These are phyloP conservation scores for Ploettnerulaceae sp. DNA, from an alignment of 2,329 filamentous ascomycete genomes.

Conservation along the genomic window DNA sequence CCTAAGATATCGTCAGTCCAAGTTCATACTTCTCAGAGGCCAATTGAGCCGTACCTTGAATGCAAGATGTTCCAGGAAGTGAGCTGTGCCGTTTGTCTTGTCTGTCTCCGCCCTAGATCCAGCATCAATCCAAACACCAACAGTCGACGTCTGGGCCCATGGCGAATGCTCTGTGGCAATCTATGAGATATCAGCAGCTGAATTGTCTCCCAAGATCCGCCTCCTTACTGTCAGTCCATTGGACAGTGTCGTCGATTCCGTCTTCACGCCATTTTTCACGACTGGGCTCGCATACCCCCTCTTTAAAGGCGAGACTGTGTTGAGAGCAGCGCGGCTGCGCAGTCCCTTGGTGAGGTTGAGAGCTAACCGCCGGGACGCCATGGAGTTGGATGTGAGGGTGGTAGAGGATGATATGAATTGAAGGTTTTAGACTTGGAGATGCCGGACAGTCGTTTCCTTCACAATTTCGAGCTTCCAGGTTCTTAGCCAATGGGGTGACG, in stretches of 20 bases:
- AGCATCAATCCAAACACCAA: conserved; percentile 99
- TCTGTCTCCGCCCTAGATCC: conserved; percentile 96
- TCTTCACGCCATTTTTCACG: conserved; percentile 63
- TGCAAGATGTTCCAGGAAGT: conserved; percentile 99
- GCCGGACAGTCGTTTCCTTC: conserved; percentile 21
- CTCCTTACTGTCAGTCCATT: conserved; percentile 86
- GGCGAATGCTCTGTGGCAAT: conserved; percentile 97
- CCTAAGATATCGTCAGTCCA: conserved; percentile 46
- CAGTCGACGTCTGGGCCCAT: conserved; percentile 96
- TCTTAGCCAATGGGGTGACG: conserved; percentile 1
- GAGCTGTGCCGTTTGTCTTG: conserved; percentile 97
- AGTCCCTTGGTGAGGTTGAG: conserved; percentile 88
- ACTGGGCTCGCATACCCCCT: conserved; percentile 90
- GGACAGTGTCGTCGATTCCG: conserved; percentile 91
- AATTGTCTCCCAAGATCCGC: neutral
- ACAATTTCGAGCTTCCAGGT: conserved; percentile 11
- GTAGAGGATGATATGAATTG: conserved; percentile 23
- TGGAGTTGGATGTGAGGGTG: conserved; percentile 38
- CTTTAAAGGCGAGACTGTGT: conserved; percentile 69
- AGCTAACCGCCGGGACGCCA: conserved; percentile 97
- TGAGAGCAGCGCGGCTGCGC: conserved; percentile 80
- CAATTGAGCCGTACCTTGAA: conserved; percentile 73
- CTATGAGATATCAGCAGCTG: conserved; percentile 46
- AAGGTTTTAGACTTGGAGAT: conserved; percentile 18
- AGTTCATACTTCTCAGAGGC: conserved; percentile 7